Evolutionary conservation across 2,329 filamentous ascomycete species (phyloP), one percentile per base, ranked within the genome.

Genomic region (Thelonectria blattea): DNA sequence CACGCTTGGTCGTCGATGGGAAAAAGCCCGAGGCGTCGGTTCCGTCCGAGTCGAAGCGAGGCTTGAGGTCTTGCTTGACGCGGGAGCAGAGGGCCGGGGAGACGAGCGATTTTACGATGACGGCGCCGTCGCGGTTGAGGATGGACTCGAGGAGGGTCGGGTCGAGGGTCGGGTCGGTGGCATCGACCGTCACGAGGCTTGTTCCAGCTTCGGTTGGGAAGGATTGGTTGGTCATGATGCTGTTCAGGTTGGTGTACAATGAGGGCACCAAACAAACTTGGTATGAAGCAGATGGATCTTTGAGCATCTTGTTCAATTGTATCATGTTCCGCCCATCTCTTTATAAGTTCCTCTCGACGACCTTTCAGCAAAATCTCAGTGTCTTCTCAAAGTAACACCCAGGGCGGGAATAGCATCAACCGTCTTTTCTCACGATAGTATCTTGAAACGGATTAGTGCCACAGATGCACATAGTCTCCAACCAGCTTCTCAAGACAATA

Each of bases 41-140:
- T 14, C 20, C 24, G 24, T 57, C 54, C 15, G 39, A 37, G 11
- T 57, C 47, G n/a, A 57, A 57, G 18, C 45, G 54, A 2, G 54
- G 47, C n/a, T 57, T 51, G 24, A 57, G 27, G 14, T 57, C 54
- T 2, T 39, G 10, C 22, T 42, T 34, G 15, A 57, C 24, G 18
- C 17, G 54, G 3, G 45, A 22, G 30, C 47, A 49, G 3, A 57
- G 39, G 8, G 50, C 17, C 20, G 11, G 24, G 24, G 54, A 39
- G 8, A 57, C 49, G 4, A 51, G 42, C 10, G 49, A 51, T 27
- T 57, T 50, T 20, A 57, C 54, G 22, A 57, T 57, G 27, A 57
- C 54, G 11, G 47, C 54, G 27, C 54, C 54, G 11, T 57, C 54
- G 8, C 54, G 54, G 5, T 46, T 46, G 18, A 51, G 20, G 20